A percentile compares a stretch with the other conserved stretches of the same genome.
phyloP scores from a whole-genome alignment of 2,329 filamentous ascomycete species.

The Aaosphaeria arxii region DNA sequence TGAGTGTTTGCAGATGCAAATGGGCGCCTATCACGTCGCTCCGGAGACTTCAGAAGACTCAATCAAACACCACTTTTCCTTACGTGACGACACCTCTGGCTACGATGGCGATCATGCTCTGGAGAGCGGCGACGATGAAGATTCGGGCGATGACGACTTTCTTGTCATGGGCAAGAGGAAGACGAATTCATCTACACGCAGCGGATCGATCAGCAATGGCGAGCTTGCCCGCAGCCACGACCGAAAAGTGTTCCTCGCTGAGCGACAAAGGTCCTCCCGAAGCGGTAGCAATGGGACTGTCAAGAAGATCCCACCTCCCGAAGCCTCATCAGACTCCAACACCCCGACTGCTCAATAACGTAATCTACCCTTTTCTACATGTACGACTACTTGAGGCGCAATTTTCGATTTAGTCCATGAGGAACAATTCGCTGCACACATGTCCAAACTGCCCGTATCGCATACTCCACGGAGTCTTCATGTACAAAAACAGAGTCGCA shows the following conservation, averaged over 20 bases:
- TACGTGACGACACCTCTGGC: constrained; percentile 32
- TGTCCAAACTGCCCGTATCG: not conserved
- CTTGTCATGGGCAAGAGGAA: constrained; percentile 40
- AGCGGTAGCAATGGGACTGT: constrained; percentile 51
- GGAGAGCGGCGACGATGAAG: constrained; percentile 41
- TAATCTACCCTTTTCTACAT: not conserved
- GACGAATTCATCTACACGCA: constrained; percentile 22
- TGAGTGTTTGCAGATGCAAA: constrained; percentile 16
- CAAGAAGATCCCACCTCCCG: constrained; percentile 42
- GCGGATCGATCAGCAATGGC: constrained; percentile 37
- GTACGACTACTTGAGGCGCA: not conserved
- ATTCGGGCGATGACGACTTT: constrained; percentile 40
- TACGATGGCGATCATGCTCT: constrained; percentile 41
- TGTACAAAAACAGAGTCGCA: too few relatives aligned
- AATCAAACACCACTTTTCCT: constrained; percentile 23
- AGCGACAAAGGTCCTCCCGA: constrained; percentile 40
- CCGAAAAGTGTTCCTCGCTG: constrained; percentile 20
- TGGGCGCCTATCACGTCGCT: constrained; percentile 17
- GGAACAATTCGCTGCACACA: not conserved
- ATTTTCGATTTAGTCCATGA: not conserved
- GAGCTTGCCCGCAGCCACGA: constrained; percentile 30
- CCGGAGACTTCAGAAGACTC: constrained; percentile 34
- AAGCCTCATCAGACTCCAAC: constrained; percentile 8
- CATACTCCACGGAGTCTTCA: too few relatives aligned
- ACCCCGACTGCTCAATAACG: constrained; percentile 2